Percentiles rank a stretch among this genome's conserved stretches.
phyloP scores from a whole-genome alignment of 1,284 basidiomycete species.

The Neonothopanus nambi region DNA sequence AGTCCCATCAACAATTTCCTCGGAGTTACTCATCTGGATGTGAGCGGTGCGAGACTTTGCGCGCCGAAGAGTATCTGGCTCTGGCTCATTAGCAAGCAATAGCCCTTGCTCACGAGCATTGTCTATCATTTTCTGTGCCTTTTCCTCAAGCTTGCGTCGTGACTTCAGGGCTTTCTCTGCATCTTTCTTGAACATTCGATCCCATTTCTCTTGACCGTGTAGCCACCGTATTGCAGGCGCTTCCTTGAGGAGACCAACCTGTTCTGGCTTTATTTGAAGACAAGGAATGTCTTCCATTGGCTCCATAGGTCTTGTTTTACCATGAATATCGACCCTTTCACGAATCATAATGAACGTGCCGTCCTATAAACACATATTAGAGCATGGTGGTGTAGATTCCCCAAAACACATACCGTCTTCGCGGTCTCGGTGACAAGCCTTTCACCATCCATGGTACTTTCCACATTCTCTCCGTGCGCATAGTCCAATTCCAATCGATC shows the following conservation, averaged over 20 bases:
- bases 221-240: slow-evolving; percentile 57
- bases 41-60: slow-evolving; percentile 8
- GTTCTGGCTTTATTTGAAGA: slow-evolving; percentile 53
- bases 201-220: slow-evolving; percentile 60
- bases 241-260: slow-evolving; percentile 72
- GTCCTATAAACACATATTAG: slow-evolving; percentile 11
- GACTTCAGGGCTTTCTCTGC: slow-evolving; percentile 43
- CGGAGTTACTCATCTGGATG: slow-evolving; percentile 16
- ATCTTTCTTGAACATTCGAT: slow-evolving; percentile 44
- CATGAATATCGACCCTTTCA: slow-evolving; percentile 74
- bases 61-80: slow-evolving; percentile 15
- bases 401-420: slow-evolving; percentile 1
- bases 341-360: slow-evolving; percentile 56
- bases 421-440: neutral
- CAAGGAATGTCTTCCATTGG: slow-evolving; percentile 55
- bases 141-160: slow-evolving; percentile 39
- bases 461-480: too few relatives aligned
- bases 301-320: slow-evolving; percentile 72
- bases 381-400: neutral
- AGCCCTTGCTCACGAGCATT: slow-evolving; percentile 51
- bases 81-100: slow-evolving; percentile 22
- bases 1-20: slow-evolving; percentile 18
- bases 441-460: neutral
- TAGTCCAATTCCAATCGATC: neutral
- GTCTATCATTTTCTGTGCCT: slow-evolving; percentile 41